Evolutionary conservation across 441 rosid genomes (phyloP).

Genomic region (Kokia cookei): DNA sequence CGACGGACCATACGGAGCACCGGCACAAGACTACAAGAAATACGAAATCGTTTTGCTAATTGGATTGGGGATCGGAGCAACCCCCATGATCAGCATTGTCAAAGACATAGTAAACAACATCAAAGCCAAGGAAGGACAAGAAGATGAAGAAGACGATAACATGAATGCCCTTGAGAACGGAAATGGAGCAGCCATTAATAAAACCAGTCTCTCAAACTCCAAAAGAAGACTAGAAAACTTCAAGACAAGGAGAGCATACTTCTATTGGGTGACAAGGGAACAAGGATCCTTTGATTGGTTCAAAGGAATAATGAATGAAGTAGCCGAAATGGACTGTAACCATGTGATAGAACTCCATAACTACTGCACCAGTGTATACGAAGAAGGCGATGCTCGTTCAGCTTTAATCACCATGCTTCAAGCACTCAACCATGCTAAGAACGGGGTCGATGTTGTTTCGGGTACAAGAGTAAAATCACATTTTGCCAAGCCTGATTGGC

Average conservation of each 20-base stretch:
- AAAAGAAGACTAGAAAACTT: constrained; percentile 37
- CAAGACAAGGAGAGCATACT: constrained; percentile 63
- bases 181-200: constrained; percentile 1
- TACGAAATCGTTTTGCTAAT: constrained; percentile 61
- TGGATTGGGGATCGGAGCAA: constrained; percentile 74
- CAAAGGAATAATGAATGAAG: constrained; percentile 68
- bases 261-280: constrained; percentile 72
- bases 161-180: constrained; percentile 30
- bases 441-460: constrained; percentile 65
- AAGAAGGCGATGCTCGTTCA: constrained; percentile 72
- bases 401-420: constrained; percentile 70
- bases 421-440: constrained; percentile 54
- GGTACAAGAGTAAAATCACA: constrained; percentile 65
- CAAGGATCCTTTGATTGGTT: constrained; percentile 82
- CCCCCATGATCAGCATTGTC: constrained; percentile 78
- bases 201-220: constrained; percentile 8
- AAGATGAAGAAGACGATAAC: constrained; percentile 14
- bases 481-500: constrained; percentile 65
- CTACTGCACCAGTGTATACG: constrained; percentile 71
- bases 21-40: constrained; percentile 69
- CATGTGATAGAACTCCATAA: constrained; percentile 62
- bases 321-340: constrained; percentile 42
- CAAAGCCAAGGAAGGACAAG: constrained; percentile 37
- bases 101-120: constrained; percentile 63
- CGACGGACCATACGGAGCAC: constrained; percentile 77